phyloP scores from a whole-genome alignment of 306 rosid genomes.

The Corylus americana region DNA sequence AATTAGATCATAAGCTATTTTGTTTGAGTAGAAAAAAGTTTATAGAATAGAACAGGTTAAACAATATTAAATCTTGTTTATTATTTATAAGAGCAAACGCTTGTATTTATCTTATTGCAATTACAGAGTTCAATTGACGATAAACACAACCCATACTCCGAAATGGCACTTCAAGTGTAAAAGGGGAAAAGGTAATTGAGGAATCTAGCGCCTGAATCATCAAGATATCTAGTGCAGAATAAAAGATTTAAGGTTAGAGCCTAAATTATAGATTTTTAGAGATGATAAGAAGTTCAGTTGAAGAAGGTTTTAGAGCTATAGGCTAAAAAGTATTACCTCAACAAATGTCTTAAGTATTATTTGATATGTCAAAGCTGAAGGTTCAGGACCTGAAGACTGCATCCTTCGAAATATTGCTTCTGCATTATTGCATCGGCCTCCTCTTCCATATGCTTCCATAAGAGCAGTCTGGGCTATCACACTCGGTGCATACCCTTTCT shows the following conservation, averaged over 20 bases:
- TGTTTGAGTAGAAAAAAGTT: not conserved
- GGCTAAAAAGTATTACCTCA: conserved; percentile 48
- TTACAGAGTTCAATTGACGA: not conserved
- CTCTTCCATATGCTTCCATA: conserved; percentile 97
- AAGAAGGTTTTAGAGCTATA: not conserved
- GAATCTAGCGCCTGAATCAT: not conserved
- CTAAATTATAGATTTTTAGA: not conserved
- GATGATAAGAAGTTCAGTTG: conserved; percentile 4
- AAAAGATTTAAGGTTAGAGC: not conserved
- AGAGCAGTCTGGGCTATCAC: conserved; percentile 89
- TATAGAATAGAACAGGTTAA: not conserved
- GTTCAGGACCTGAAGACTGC: conserved; percentile 89
- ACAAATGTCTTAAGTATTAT: conserved; percentile 79
- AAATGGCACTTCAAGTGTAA: not conserved
- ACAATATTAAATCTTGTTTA: not conserved
- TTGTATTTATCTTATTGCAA: not conserved
- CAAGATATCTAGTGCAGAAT: not conserved
- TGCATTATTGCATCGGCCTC: conserved; percentile 71
- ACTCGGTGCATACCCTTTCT: conserved; percentile 69
- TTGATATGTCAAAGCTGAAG: conserved; percentile 86
- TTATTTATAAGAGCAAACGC: not conserved
- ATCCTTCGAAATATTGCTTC: conserved; percentile 94
- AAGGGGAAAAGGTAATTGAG: not conserved
- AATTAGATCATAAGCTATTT: not conserved
- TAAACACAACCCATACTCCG: not conserved